These are phyloP conservation scores for Ulota crispa DNA, from an alignment of 225 moss, liverwort and hornwort genomes.

Conservation along the genomic window DNA sequence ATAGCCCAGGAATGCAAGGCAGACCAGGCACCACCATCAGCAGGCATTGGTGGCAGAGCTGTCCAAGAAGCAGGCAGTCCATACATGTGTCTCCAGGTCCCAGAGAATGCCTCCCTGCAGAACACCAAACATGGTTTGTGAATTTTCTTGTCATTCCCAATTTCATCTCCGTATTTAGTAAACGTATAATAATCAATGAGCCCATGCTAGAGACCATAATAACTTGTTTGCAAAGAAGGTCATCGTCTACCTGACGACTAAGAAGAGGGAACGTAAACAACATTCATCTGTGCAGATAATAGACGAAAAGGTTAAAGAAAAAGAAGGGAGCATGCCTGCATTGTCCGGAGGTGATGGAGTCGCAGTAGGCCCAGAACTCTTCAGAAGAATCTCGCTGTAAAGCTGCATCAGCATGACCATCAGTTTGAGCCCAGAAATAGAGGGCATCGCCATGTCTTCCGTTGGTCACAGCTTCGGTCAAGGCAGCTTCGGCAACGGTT, in stretches of 20 bases:
- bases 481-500: conserved; percentile 57
- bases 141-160: background rate
- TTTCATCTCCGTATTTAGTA: background rate
- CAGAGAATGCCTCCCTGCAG: conserved; percentile 66
- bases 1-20: conserved; percentile 88
- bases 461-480: conserved; percentile 49
- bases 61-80: conserved; percentile 60
- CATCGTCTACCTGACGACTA: background rate
- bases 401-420: conserved; percentile 31
- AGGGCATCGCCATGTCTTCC: conserved; percentile 73
- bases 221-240: background rate
- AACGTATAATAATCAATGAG: background rate
- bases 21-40: conserved; percentile 75
- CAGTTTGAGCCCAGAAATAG: conserved; percentile 83
- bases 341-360: conserved; percentile 70
- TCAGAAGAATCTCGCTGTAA: conserved; percentile 21
- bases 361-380: conserved; percentile 84
- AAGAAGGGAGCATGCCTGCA: conserved; percentile 66
- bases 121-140: background rate
- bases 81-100: conserved; percentile 75
- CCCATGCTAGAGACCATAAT: background rate
- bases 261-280: background rate
- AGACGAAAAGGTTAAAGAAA: background rate
- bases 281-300: background rate
- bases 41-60: conserved; percentile 77